Percentiles rank a stretch among this genome's conserved stretches.
phyloP scores from a whole-genome alignment of 2,329 filamentous ascomycete species.

The Stachybotrys chartarum region DNA sequence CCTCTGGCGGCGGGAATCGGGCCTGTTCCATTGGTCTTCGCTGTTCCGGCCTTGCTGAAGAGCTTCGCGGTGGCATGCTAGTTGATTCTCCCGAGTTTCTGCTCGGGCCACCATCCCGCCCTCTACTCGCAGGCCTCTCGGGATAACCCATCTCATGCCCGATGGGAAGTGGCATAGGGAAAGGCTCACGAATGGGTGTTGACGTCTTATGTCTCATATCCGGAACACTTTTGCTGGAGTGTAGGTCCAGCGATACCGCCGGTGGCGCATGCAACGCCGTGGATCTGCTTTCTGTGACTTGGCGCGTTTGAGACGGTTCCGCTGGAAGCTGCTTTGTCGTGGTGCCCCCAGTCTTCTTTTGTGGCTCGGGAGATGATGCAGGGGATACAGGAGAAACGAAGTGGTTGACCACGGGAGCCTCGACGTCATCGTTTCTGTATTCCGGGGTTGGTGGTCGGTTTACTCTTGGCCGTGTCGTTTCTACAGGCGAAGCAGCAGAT shows the following conservation, averaged over 20 bases:
- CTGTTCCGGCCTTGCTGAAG: constrained; percentile 17
- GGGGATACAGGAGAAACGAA: constrained; percentile 37
- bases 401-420: constrained; percentile 25
- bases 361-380: constrained; percentile 34
- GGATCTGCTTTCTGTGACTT: background rate
- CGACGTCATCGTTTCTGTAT: constrained; percentile 36
- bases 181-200: constrained; percentile 13
- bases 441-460: constrained; percentile 42
- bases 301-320: background rate
- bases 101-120: constrained; percentile 8
- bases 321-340: background rate
- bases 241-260: constrained; percentile 10
- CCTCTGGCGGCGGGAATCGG: constrained; percentile 13
- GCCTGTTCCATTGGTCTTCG: constrained; percentile 10
- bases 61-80: constrained; percentile 23
- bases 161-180: constrained; percentile 10
- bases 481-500: background rate
- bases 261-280: background rate
- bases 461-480: constrained; percentile 9
- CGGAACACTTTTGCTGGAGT: constrained; percentile 14
- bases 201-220: constrained; percentile 6
- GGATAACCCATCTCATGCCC: constrained; percentile 5
- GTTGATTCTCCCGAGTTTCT: constrained; percentile 12
- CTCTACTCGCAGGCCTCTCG: constrained; percentile 12
- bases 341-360: constrained; percentile 7